Evolutionary conservation across 257 asterid species (phyloP).

Genomic region (Nicotiana tomentosiformis): DNA sequence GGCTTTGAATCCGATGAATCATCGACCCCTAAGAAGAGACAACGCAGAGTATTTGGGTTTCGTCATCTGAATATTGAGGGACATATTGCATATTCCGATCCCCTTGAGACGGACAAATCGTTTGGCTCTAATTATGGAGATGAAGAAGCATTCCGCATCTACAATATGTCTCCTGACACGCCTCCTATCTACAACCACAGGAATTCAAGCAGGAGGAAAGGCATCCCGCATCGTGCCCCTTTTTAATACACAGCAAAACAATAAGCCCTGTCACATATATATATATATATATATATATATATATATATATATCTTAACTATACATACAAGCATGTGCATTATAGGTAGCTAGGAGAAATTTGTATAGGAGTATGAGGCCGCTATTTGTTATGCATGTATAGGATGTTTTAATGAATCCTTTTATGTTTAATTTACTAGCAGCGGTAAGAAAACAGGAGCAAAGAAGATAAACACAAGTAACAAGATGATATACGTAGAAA

Average conservation of each 20-base stretch:
- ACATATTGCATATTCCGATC: neutral
- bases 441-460: neutral
- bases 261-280: neutral
- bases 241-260: slow-evolving; percentile 20
- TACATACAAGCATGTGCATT: neutral
- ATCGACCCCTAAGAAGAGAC: slow-evolving; percentile 39
- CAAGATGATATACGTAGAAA: neutral
- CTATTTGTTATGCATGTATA: neutral
- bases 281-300: no score
- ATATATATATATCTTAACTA: neutral
- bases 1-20: slow-evolving; percentile 34
- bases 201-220: slow-evolving; percentile 62
- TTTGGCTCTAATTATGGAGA: slow-evolving; percentile 28
- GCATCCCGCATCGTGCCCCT: slow-evolving; percentile 70
- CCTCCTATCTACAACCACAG: slow-evolving; percentile 49
- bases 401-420: neutral
- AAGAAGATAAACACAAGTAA: neutral
- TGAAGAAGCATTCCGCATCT: neutral
- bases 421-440: neutral
- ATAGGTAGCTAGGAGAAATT: neutral
- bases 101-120: slow-evolving; percentile 7
- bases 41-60: neutral
- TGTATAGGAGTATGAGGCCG: neutral
- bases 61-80: slow-evolving; percentile 6
- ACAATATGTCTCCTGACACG: slow-evolving; percentile 41